phyloP scores from a whole-genome alignment of 768 basidiomycete genomes.

The Megacollybia marginata region DNA sequence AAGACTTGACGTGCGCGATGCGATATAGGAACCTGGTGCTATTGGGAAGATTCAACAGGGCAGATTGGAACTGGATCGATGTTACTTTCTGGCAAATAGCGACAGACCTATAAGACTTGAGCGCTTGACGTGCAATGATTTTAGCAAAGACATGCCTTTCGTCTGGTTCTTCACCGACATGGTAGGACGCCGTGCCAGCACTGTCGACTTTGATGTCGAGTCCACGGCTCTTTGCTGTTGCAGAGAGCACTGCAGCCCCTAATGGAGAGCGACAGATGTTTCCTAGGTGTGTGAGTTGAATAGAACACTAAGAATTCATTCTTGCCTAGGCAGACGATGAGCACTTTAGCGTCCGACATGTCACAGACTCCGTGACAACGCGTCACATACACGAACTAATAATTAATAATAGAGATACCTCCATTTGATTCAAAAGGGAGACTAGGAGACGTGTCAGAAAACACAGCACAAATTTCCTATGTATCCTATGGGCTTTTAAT shows the following conservation, averaged over 20 bases:
- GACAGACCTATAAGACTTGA: constrained; percentile 42
- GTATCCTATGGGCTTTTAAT: no score
- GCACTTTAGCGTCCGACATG: constrained; percentile 37
- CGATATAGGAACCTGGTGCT: constrained; percentile 70
- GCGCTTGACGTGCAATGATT: neutral
- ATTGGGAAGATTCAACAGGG: neutral
- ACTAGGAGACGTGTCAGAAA: no score
- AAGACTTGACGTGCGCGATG: constrained; percentile 25
- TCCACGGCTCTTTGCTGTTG: constrained; percentile 60
- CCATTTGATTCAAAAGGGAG: no score
- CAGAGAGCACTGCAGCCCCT: constrained; percentile 80
- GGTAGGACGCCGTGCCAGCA: constrained; percentile 81
- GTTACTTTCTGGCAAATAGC: constrained; percentile 63
- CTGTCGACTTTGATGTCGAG: constrained; percentile 71
- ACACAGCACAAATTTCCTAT: no score
- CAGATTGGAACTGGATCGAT: neutral
- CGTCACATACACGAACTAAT: no score
- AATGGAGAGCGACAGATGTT: constrained; percentile 90
- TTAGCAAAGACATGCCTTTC: constrained; percentile 42
- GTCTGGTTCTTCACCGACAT: constrained; percentile 79
- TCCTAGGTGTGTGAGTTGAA: constrained; percentile 26
- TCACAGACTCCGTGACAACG: no score
- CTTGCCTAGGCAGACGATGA: constrained; percentile 65
- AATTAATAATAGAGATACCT: no score
- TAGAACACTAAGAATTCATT: neutral